phyloP scores from a whole-genome alignment of 106 monocot genomes.

The Hemerocallis citrina region DNA sequence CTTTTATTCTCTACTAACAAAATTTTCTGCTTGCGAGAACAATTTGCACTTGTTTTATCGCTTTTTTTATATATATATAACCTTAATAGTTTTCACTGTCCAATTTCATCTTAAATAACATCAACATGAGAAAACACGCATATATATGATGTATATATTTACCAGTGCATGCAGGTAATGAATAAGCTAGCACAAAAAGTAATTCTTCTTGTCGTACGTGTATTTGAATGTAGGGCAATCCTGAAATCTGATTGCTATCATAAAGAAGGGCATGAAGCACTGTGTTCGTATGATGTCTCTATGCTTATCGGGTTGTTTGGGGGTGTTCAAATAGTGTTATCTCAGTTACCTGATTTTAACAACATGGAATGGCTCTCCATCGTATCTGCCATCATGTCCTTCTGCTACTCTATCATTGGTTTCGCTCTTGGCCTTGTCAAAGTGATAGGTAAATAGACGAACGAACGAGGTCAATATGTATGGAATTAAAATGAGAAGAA shows the following conservation, averaged over 20 bases:
- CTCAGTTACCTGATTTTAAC: constrained; percentile 77
- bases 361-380: constrained; percentile 84
- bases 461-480: no score
- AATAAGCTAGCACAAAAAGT: no score
- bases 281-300: constrained; percentile 22
- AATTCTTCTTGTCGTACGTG: no score
- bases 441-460: constrained; percentile 45
- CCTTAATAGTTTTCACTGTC: no score
- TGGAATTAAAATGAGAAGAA: background rate
- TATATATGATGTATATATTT: no score
- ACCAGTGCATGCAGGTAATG: no score
- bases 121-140: no score
- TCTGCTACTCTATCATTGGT: constrained; percentile 72
- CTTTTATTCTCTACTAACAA: no score
- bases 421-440: constrained; percentile 69
- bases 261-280: constrained; percentile 40
- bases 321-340: constrained; percentile 46
- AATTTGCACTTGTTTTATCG: no score
- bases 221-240: constrained; percentile 45
- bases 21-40: no score
- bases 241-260: constrained; percentile 60
- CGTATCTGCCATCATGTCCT: constrained; percentile 76
- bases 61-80: no score
- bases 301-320: constrained; percentile 72
- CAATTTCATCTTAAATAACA: no score